Evolutionary conservation across 129 eudicot genomes (phyloP).

Genomic region (Centella asiatica): DNA sequence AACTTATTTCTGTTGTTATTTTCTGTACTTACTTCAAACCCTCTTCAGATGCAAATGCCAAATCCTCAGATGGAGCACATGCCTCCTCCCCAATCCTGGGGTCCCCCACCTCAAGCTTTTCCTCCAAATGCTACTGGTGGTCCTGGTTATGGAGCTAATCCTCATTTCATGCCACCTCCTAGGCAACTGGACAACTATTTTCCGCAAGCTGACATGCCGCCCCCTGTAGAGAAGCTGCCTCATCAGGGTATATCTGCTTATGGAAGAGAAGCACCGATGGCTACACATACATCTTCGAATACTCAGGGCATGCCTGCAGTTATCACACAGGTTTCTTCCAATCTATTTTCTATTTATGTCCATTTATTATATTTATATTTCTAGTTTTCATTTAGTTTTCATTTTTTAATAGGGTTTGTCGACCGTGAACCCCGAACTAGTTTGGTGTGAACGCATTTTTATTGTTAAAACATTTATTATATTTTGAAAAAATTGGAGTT

Average conservation of each 20-base stretch:
- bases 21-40: no score
- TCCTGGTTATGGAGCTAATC: constrained; percentile 60
- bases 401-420: no score
- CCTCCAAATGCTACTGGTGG: constrained; percentile 32
- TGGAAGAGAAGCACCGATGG: constrained; percentile 55
- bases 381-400: no score
- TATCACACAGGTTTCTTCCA: constrained; percentile 51
- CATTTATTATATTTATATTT: no score
- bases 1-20: no score
- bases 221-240: constrained; percentile 62
- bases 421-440: no score
- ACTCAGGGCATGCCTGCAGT: constrained; percentile 32
- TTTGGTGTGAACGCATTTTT: no score
- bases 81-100: constrained; percentile 58
- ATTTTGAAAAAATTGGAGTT: no score
- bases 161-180: constrained; percentile 61
- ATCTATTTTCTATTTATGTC: background rate
- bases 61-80: no score
- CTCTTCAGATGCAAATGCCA: no score
- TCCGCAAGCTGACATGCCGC: constrained; percentile 69
- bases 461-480: no score
- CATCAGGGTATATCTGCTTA: constrained; percentile 54
- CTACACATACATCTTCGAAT: no score
- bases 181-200: constrained; percentile 63
- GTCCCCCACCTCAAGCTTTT: constrained; percentile 47